A percentile compares a stretch with the other conserved stretches of the same genome.
These are phyloP conservation scores for Bipolaris zeicola DNA, from an alignment of 2,329 filamentous ascomycete species.

Conservation along the genomic window DNA sequence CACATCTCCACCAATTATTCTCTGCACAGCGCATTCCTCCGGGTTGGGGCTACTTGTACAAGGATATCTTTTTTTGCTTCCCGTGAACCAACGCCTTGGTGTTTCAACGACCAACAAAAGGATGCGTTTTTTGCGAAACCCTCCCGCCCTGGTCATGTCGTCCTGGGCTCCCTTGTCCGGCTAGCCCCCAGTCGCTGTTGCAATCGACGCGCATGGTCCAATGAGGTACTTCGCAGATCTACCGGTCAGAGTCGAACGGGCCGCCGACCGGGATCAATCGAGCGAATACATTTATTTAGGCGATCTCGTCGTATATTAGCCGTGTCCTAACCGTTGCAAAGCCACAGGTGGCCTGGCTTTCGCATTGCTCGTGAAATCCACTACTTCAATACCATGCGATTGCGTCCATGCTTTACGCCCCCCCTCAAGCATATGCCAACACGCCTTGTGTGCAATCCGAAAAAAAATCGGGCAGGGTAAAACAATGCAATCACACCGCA, in stretches of 20 bases:
- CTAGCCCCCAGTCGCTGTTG: conserved; percentile 1
- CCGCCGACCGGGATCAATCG: conserved; percentile 11
- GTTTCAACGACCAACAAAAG: conserved; percentile 9
- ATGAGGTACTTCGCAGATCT: conserved; percentile 11
- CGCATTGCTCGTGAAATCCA: not conserved
- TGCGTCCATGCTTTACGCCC: not conserved
- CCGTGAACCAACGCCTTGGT: not conserved
- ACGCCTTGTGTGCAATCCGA: not conserved
- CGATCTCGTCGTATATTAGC: conserved; percentile 8
- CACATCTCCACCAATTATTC: not conserved
- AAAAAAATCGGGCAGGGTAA: too few species aligned
- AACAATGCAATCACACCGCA: too few species aligned
- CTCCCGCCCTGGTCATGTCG: conserved; percentile 5
- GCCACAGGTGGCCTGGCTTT: not conserved
- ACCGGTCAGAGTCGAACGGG: conserved; percentile 15
- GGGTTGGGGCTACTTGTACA: conserved; percentile 1
- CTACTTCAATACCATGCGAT: not conserved
- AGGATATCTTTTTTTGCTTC: conserved; percentile 5
- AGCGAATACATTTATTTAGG: not conserved
- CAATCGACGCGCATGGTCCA: conserved; percentile 1
- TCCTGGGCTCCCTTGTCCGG: not conserved
- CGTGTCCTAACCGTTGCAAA: not conserved
- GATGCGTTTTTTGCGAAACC: conserved; percentile 8
- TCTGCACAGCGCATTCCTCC: not conserved
- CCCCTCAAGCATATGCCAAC: not conserved